Base-by-base conservation (phyloP, 129 eudicot genomes). In the Flaveria bidentis region DNA sequence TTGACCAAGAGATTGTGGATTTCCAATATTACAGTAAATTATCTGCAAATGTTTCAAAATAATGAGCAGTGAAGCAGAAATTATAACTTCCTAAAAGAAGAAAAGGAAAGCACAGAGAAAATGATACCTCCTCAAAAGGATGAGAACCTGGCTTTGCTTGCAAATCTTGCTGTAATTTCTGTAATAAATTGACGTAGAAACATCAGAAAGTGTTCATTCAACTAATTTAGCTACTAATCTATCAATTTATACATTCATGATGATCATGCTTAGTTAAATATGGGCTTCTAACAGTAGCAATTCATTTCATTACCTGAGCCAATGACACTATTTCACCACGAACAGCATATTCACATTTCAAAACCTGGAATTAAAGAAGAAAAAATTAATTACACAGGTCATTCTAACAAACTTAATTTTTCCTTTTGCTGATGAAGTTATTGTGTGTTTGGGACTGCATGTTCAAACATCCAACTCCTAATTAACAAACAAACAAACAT, bases 1-100 rank as follows among this genome's bases (percentile, higher is more conserved):
- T 81, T 95, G 99, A 39, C 89, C 96, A 64, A 95, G 97, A 56
- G 99, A 95, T 69, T 95, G 99, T 68, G 99, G 99, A 77, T 95
- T 95, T 78, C 99, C 99, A 55, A 95, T 93, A 68, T 93, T 95
- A 82, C 99, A 95, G 85, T 86, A 91, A 44, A 95, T 82, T 75
- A 95, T 89, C 99, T 95, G 92, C 82, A 28, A 73, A 63, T 16
- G 8, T 10, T 66, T 45, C 0, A 55, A 61, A 3, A 12, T 49
- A 23, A 7, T 45, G 50, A 74, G 47, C 67, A 50, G 18, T 22
- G 60, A 47, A 50, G 62, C 69, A 74, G 58, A 73, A 62, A 20
- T 41, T 14, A 47, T 9, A 75, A 16, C 67, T 42, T 42, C 2
- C 10, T 56, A 76, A 52, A 10, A 61, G 45, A 76, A 73, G 9